Percentiles rank a stretch among this genome's conserved stretches.
These are phyloP conservation scores for Takakia lepidozioides DNA, from an alignment of 225 moss, liverwort and hornwort species.

Conservation along the genomic window DNA sequence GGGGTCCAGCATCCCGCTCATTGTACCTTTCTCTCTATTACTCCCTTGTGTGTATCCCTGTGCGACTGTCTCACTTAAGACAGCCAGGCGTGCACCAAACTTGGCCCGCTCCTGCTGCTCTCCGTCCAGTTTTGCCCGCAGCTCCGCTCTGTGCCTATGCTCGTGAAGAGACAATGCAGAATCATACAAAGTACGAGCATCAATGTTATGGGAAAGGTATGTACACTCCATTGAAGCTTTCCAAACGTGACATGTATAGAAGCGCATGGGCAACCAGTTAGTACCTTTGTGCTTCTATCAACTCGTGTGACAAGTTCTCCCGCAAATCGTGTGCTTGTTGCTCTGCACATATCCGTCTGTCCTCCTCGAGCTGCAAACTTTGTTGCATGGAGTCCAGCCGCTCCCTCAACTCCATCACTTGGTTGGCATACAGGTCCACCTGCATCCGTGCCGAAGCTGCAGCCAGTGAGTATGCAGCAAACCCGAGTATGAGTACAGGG, in stretches of 20 bases:
- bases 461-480: background rate
- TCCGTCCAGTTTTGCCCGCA: conserved; percentile 4
- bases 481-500: background rate
- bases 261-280: too few relatives aligned
- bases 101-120: conserved; percentile 5
- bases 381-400: background rate
- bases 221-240: background rate
- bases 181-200: background rate
- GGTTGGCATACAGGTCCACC: conserved; percentile 1
- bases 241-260: background rate
- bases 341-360: conserved; percentile 2
- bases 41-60: background rate
- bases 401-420: conserved; percentile 2
- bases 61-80: conserved; percentile 6
- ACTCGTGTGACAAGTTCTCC: conserved; percentile 3
- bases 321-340: conserved; percentile 1
- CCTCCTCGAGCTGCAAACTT: conserved; percentile 3
- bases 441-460: background rate
- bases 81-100: conserved; percentile 1
- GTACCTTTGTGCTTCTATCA: conserved; percentile 10
- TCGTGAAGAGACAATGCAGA: background rate
- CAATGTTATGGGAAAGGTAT: background rate
- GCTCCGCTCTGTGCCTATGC: background rate
- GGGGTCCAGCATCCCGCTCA: conserved; percentile 4
- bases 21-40: background rate